Conservation (phyloP, 495 filamentous ascomycete species). For the Penicillium waksmanii region DNA sequence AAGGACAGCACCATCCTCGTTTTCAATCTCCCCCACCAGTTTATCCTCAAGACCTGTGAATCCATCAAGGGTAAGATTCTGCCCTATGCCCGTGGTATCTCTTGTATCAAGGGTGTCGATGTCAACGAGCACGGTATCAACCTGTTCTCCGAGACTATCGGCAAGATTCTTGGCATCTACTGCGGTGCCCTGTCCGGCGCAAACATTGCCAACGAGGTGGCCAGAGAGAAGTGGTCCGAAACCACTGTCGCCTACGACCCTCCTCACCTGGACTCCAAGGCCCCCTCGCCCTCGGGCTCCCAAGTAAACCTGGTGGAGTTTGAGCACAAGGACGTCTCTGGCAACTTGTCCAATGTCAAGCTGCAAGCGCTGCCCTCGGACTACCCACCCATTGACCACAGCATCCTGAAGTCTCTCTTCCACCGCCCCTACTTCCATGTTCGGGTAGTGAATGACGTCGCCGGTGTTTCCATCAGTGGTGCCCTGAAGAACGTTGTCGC, state of each 20-base stretch:
- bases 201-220: slow-evolving; percentile 96
- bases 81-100: slow-evolving; percentile 90
- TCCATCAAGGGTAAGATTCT: slow-evolving; percentile 86
- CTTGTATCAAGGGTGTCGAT: slow-evolving; percentile 97
- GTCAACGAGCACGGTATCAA: slow-evolving; percentile 79
- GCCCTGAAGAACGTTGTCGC: slow-evolving; percentile 98
- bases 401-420: slow-evolving; percentile 80
- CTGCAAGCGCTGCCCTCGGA: slow-evolving; percentile 75
- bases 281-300: slow-evolving; percentile 63
- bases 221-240: slow-evolving; percentile 92
- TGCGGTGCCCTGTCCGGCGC: slow-evolving; percentile 94
- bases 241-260: slow-evolving; percentile 97
- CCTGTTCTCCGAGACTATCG: slow-evolving; percentile 95
- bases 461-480: slow-evolving; percentile 91
- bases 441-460: slow-evolving; percentile 86
- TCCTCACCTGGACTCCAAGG: slow-evolving; percentile 77
- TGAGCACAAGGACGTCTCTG: slow-evolving; percentile 67
- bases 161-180: slow-evolving; percentile 88
- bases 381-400: slow-evolving; percentile 82
- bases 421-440: slow-evolving; percentile 98
- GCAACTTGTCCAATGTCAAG: slow-evolving; percentile 62
- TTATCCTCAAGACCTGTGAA: slow-evolving; percentile 85
- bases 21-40: slow-evolving; percentile 98
- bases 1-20: slow-evolving; percentile 82
- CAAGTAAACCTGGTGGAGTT: slow-evolving; percentile 62